Evolutionary conservation across 805 yeast species (phyloP).

Genomic region (Starmerella apicola): DNA sequence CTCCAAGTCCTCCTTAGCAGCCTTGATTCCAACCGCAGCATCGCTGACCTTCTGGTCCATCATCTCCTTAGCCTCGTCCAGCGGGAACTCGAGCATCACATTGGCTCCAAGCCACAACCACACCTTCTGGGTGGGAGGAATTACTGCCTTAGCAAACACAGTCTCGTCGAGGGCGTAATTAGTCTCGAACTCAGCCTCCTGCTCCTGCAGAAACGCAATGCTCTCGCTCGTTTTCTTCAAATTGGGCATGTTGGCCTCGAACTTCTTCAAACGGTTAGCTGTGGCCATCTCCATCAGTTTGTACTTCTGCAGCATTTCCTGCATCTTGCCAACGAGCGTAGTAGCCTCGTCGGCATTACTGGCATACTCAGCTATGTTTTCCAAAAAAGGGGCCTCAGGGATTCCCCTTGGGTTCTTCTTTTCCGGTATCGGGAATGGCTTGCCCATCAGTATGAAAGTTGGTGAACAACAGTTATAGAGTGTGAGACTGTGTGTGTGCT

Average conservation of each 20-base stretch:
- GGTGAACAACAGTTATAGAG: background rate
- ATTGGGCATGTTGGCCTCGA: slow-evolving; percentile 76
- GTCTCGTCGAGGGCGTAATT: slow-evolving; percentile 91
- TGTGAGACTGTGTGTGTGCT: too few relatives aligned
- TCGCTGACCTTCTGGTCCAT: slow-evolving; percentile 47
- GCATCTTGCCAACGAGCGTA: slow-evolving; percentile 56
- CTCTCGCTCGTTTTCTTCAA: slow-evolving; percentile 71
- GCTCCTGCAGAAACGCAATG: slow-evolving; percentile 46
- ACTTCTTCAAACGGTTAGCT: slow-evolving; percentile 32
- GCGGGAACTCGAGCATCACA: slow-evolving; percentile 88
- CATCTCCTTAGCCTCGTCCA: slow-evolving; percentile 72
- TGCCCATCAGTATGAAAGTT: slow-evolving; percentile 14
- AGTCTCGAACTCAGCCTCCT: slow-evolving; percentile 44
- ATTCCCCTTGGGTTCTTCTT: slow-evolving; percentile 79
- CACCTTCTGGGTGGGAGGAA: slow-evolving; percentile 54
- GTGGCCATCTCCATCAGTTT: slow-evolving; percentile 28
- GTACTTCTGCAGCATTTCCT: slow-evolving; percentile 61
- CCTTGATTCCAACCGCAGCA: slow-evolving; percentile 45
- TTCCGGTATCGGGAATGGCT: slow-evolving; percentile 19
- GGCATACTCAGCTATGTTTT: slow-evolving; percentile 62
- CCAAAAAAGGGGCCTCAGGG: slow-evolving; percentile 91
- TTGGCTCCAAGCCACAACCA: slow-evolving; percentile 97
- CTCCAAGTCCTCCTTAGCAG: slow-evolving; percentile 73
- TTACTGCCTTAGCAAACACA: slow-evolving; percentile 67
- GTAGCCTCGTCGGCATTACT: slow-evolving; percentile 61